Evolutionary conservation across 225 moss, liverwort and hornwort species (phyloP), one percentile per base, ranked within the genome.

Genomic region (Bryoerythrophyllum caledonicum): DNA sequence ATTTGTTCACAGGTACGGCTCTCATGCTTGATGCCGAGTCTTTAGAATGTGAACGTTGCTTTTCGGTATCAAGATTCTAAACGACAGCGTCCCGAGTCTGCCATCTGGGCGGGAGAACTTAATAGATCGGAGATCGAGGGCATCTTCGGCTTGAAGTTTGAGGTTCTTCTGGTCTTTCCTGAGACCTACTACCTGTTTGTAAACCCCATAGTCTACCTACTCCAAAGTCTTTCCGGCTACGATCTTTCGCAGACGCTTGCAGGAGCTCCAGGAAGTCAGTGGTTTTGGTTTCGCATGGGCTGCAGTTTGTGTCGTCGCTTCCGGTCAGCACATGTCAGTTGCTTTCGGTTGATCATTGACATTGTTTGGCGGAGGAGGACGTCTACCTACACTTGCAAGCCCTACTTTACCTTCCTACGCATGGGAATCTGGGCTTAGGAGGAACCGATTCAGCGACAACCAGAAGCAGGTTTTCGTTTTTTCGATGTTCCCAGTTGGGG

Each of bases 111-210:
- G 67, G 43, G 65, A 79, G 72, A 46, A 8, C 38, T 38, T 34
- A 34, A 58, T 74, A 53, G 43, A 71, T 44, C 54, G 59, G 70
- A 60, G 30, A 65, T 53, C 74, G 34, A 74, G 54, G 37, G 16
- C 44, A 67, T 58, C 67, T 72, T 30, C 52, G 49, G 44, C 46
- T 9, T 65, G 38, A 48, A 73, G 23, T 69, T 73, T 73, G 68
- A 73, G 73, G 78, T 78, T 74, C 12, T 65, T 34, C 62, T 46
- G 48, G 23, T 57, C 24, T 64, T 78, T 70, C 74, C 51, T 74
- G 61, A 35, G 32, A 21, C 49, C 23, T 46, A 17, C 10, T 53
- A 58, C 3, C 16, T 68, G 21, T 26, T 37, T 51, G 44, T 65
- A 41, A 12, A 54, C 73, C 12, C 43, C 20, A 8, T 46, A 1